Evolutionary conservation across 495 filamentous ascomycete genomes (phyloP), one percentile per base, ranked within the genome.

Genomic region (Letharia columbiana): DNA sequence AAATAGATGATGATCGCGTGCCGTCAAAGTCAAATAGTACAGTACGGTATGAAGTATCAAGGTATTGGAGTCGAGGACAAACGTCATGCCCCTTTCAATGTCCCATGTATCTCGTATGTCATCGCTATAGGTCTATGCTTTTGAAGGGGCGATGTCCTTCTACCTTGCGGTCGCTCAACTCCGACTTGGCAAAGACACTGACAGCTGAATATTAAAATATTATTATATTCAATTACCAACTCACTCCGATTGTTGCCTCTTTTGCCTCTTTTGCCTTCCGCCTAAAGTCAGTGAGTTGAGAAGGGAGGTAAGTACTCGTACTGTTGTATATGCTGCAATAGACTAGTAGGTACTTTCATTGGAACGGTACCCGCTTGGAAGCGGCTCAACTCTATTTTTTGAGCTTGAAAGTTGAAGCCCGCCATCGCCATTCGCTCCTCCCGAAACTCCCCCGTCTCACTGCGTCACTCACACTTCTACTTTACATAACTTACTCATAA

Each of bases 371-470:
- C 60, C n/a, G 17, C 54, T 57, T 57, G 3, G 4, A 57, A 33
- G 54, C 54, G 54, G 54, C 54, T 57, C 28, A 56, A 56, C 52
- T 56, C 28, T 57, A 56, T 20, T 57, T 57, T 33, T 57, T 37
- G 54, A 35, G 54, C 31, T 20, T 35, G 13, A 28, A 28, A 28
- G 23, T 28, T 28, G 23, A 33, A 56, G 52, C 28, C 31, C 52
- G 28, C 52, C 52, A 56, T 50, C 11, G 11, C 28, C 10, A 54
- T 54, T 54, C 49, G 49, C 49, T 54, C 49, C 49, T 54, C 15
- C 49, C 49, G 23, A 54, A 13, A 12, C 6, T 3, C 18, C 7
- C 33, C 15, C 54, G 54, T 57, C 54, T 57, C n/a, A 57, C 54
- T 57, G 54, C 54, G 54, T 57, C 54, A 57, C 44, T 47, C 18